Percentiles rank a stretch among this genome's conserved stretches.
These are phyloP conservation scores for Diaporthe batatas DNA, from an alignment of 2,329 filamentous ascomycete species.

Conservation along the genomic window DNA sequence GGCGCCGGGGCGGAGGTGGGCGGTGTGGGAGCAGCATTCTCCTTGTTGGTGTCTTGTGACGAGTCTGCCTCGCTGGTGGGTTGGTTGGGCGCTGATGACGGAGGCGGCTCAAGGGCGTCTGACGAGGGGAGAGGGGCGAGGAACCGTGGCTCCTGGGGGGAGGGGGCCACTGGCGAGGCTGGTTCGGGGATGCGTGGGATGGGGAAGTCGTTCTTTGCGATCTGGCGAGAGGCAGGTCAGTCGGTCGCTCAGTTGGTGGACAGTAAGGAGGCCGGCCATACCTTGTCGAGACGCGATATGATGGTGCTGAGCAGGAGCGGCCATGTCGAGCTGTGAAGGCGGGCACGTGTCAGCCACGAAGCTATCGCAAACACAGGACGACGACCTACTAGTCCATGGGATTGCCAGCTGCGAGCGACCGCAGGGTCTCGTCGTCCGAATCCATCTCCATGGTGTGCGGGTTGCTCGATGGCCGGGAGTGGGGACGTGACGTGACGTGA, in stretches of 20 bases:
- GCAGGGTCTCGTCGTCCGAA: constrained; percentile 63
- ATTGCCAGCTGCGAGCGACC: constrained; percentile 63
- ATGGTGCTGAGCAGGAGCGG: constrained; percentile 74
- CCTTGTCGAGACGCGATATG: constrained; percentile 76
- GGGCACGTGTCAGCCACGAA: constrained; percentile 48
- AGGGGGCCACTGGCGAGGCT: constrained; percentile 55
- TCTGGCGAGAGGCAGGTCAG: constrained; percentile 62
- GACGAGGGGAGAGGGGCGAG: constrained; percentile 62
- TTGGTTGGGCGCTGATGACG: constrained; percentile 57
- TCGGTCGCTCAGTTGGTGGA: too few relatives aligned
- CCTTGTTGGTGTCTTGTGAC: constrained; percentile 75
- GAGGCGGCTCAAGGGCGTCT: constrained; percentile 56
- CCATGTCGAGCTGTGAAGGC: constrained; percentile 73
- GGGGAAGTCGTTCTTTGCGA: constrained; percentile 80
- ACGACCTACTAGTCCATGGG: constrained; percentile 68
- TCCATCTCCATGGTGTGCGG: constrained; percentile 65
- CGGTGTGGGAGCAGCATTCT: constrained; percentile 68
- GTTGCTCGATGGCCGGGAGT: constrained; percentile 11
- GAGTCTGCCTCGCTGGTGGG: constrained; percentile 49
- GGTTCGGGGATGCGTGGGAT: constrained; percentile 70
- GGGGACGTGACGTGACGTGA: constrained; percentile 19
- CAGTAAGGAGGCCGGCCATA: constrained; percentile 47
- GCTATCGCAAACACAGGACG: constrained; percentile 44
- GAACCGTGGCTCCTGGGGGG: constrained; percentile 57
- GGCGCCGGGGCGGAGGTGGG: constrained; percentile 49